phyloP scores from a whole-genome alignment of 2,329 filamentous ascomycete genomes.

The Apiospora rasikravindrae region DNA sequence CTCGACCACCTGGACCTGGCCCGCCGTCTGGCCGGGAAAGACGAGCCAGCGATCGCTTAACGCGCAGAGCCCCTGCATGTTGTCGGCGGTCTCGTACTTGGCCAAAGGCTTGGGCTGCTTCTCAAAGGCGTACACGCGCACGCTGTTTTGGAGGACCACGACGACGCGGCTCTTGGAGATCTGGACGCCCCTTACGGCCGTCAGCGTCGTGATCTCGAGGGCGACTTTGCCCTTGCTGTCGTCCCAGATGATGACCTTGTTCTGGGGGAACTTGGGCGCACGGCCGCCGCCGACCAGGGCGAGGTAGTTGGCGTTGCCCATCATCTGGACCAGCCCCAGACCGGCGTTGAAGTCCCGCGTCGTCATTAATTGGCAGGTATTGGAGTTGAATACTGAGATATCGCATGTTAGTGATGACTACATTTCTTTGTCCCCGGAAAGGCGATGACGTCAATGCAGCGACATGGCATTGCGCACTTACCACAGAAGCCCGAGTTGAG shows the following conservation, averaged over 20 bases:
- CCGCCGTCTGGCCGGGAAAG: constrained; percentile 85
- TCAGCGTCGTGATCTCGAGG: constrained; percentile 81
- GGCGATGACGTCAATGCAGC: background rate
- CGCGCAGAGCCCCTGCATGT: constrained; percentile 80
- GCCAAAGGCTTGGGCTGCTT: constrained; percentile 73
- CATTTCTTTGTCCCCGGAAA: background rate
- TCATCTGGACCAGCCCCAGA: constrained; percentile 83
- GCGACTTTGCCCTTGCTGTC: constrained; percentile 75
- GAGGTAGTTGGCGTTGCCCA: constrained; percentile 84
- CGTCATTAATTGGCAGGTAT: constrained; percentile 16
- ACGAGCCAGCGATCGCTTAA: constrained; percentile 75
- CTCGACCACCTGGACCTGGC: constrained; percentile 89
- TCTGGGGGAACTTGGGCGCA: constrained; percentile 83
- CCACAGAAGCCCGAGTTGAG: constrained; percentile 85
- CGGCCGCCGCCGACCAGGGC: constrained; percentile 89
- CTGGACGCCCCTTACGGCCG: constrained; percentile 79
- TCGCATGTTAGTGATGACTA: constrained; percentile 18
- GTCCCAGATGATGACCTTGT: constrained; percentile 95
- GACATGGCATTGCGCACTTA: constrained; percentile 42
- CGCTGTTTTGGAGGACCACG: constrained; percentile 80
- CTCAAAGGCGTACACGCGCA: constrained; percentile 81
- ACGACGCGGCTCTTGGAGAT: constrained; percentile 78
- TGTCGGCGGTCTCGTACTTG: constrained; percentile 85
- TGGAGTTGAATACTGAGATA: constrained; percentile 27
- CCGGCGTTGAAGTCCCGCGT: constrained; percentile 74